A percentile compares a stretch with the other conserved stretches of the same genome.
Evolutionary conservation across 495 filamentous ascomycete genomes (phyloP).

Genomic region (Hypoxylon perforatum): DNA sequence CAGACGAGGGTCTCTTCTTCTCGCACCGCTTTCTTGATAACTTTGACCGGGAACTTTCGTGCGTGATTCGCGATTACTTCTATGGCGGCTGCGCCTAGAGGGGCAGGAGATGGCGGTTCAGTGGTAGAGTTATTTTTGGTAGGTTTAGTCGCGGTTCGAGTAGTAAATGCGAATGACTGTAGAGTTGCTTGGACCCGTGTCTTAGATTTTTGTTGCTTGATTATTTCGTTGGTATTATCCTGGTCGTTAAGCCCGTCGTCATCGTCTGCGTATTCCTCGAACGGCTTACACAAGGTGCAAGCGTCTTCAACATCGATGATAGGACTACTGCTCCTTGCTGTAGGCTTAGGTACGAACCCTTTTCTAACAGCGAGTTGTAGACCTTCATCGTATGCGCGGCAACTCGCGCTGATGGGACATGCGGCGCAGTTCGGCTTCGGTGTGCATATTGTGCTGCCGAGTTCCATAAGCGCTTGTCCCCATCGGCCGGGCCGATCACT

Average conservation of each 20-base stretch:
- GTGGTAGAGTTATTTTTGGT: neutral
- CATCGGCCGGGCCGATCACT: slow-evolving; percentile 55
- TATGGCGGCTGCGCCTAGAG: slow-evolving; percentile 27
- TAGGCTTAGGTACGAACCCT: slow-evolving; percentile 24
- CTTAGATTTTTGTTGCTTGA: slow-evolving; percentile 24
- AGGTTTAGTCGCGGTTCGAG: slow-evolving; percentile 5
- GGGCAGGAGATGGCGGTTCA: slow-evolving; percentile 1
- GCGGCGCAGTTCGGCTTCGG: slow-evolving; percentile 55
- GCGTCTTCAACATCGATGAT: slow-evolving; percentile 54
- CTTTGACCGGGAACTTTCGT: slow-evolving; percentile 53
- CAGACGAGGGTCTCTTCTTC: slow-evolving; percentile 59
- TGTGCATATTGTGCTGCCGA: slow-evolving; percentile 60
- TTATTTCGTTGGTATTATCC: slow-evolving; percentile 3
- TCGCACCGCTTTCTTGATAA: slow-evolving; percentile 54
- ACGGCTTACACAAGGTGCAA: slow-evolving; percentile 52
- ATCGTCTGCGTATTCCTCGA: slow-evolving; percentile 40
- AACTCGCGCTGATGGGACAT: slow-evolving; percentile 56
- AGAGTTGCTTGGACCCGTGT: slow-evolving; percentile 34
- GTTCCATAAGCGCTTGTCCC: slow-evolving; percentile 62
- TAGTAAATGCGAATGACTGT: slow-evolving; percentile 49
- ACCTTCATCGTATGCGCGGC: slow-evolving; percentile 56
- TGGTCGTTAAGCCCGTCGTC: slow-evolving; percentile 6
- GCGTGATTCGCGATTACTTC: slow-evolving; percentile 51
- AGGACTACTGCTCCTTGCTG: neutral
- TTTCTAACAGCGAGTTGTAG: slow-evolving; percentile 35